Evolutionary conservation across 306 rosid species (phyloP).

Genomic region (Ormosia semicastrata): DNA sequence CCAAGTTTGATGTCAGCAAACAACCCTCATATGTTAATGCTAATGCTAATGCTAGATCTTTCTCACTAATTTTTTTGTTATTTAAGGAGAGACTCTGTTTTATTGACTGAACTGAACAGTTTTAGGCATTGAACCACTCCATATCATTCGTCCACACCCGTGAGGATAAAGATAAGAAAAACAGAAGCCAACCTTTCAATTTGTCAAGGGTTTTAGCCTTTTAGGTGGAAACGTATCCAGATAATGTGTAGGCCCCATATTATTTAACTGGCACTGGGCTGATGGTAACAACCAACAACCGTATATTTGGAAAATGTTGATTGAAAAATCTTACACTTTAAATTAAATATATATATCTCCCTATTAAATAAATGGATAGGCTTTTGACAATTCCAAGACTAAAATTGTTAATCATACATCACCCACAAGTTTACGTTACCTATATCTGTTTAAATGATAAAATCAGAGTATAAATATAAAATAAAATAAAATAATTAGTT

Average conservation of each 20-base stretch:
- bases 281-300: not conserved
- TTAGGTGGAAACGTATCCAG: not conserved
- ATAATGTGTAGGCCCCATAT: not conserved
- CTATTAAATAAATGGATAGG: not conserved
- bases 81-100: not conserved
- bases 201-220: not conserved
- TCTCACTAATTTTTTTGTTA: not conserved
- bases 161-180: not conserved
- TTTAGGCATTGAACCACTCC: not conserved
- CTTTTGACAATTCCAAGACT: not conserved
- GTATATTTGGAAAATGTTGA: not conserved
- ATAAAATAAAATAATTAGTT: no score
- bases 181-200: not conserved
- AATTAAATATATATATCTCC: not conserved
- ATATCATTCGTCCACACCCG: not conserved
- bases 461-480: no score
- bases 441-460: no score
- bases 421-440: no score
- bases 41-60: not conserved
- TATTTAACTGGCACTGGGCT: not conserved
- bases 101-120: not conserved
- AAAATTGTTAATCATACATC: no score
- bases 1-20: not conserved
- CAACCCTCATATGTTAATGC: no score
- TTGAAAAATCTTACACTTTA: not conserved